Base-by-base conservation (phyloP, 176 grass and related monocot species). In the Avena eriantha region DNA sequence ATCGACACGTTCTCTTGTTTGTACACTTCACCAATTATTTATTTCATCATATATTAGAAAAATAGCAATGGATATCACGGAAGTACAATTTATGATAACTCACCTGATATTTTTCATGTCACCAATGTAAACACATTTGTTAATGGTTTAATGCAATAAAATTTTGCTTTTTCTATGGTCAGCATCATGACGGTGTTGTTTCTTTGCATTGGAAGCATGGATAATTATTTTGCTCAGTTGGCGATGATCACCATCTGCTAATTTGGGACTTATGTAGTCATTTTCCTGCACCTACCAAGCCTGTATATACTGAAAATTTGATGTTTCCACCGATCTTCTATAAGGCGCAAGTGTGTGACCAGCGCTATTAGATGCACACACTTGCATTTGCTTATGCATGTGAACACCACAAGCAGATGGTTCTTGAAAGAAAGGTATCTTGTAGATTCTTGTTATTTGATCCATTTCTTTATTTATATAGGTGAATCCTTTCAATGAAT, bases 401-500 rank as follows among this genome's bases (percentile, higher is more conserved):
- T 33, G 29, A 49, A 58, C 24, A 24, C 9, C 67, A 17, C 57
- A 57, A 74, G 56, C 8, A 55, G 18, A 54, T 54, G 78, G 14
- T 79, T 73, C 46, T 58, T 84, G 33, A 46, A 72, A 84, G 46
- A 54, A 21, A 8, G 18, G 36, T 80, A n/a, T 22, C 6, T 35
- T 19, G 11, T 65, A 14, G 23, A 59, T 33, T 85, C 14, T 46
- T 84, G 36, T 73, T 54, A 73, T 50, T 17, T 80, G n/a, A 65
- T 73, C 29, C 4, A 63, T 10, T 84, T 43, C 31, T 79, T 58
- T 79, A 31, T 9, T 46, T 80, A 73, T 59, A 31, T 76, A 97
- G 95, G 96, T 98, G 34, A 98, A 98, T 77, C 96, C 96, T 8
- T 98, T 98, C 77, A 95, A 98, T 75, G 91, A 98, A 80, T 98